Conservation (phyloP, 495 filamentous ascomycete genomes). For the Letharia columbiana region DNA sequence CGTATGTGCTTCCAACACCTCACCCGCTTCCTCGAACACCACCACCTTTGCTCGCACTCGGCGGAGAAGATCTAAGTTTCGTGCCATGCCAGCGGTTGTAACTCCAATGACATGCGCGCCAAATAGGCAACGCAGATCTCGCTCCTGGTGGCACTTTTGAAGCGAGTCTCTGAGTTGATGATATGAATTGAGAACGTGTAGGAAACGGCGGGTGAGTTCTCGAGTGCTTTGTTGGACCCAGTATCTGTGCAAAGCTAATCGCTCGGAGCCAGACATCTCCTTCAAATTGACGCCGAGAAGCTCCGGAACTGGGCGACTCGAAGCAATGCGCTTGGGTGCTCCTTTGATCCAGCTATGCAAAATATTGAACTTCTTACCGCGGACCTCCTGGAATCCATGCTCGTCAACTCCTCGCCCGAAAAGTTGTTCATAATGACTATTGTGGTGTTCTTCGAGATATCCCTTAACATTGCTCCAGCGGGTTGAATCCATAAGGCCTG, state of each 20-base stretch:
- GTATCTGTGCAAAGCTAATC: conserved; percentile 26
- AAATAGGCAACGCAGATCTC: conserved; percentile 32
- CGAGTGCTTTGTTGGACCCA: conserved; percentile 43
- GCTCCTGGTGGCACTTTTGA: conserved; percentile 28
- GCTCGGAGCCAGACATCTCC: conserved; percentile 27
- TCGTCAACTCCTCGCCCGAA: conserved; percentile 25
- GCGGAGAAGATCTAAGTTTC: conserved; percentile 53
- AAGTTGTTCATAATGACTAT: conserved; percentile 25
- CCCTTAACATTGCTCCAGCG: conserved; percentile 17
- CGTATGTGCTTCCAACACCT: conserved; percentile 65
- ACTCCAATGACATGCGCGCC: conserved; percentile 57
- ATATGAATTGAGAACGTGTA: conserved; percentile 36
- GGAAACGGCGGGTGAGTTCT: conserved; percentile 31
- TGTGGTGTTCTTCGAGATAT: conserved; percentile 20
- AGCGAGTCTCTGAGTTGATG: conserved; percentile 2
- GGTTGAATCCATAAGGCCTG: conserved; percentile 11
- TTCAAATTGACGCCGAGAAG: conserved; percentile 22
- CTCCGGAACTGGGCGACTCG: conserved; percentile 15
- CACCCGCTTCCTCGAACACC: conserved; percentile 69
- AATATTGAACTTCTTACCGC: conserved; percentile 13
- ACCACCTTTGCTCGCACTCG: conserved; percentile 57
- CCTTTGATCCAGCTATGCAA: conserved; percentile 19
- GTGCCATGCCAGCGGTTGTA: conserved; percentile 67
- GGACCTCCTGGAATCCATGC: conserved; percentile 26
- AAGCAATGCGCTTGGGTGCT: conserved; percentile 15